These are phyloP conservation scores for Rubia peregrina DNA, from an alignment of 305 asterid genomes.

Conservation along the genomic window DNA sequence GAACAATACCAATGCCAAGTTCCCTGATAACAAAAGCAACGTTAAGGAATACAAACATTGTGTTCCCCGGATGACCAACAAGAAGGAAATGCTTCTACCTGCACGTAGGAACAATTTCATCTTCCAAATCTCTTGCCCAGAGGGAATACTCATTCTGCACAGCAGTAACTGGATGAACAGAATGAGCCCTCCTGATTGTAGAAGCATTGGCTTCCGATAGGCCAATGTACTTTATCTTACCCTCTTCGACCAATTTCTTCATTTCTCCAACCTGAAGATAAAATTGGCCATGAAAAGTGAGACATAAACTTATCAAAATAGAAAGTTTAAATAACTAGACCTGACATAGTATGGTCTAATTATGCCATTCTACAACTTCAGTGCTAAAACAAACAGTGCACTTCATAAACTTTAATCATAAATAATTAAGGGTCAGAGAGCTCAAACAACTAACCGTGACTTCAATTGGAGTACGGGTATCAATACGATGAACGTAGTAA, in stretches of 20 bases:
- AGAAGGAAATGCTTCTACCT: conserved; percentile 25
- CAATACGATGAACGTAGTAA: conserved; percentile 47
- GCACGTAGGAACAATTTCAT: conserved; percentile 65
- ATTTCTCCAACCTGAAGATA: conserved; percentile 56
- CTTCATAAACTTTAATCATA: not conserved
- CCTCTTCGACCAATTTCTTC: conserved; percentile 69
- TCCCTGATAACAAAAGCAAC: conserved; percentile 37
- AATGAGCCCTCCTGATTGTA: conserved; percentile 81
- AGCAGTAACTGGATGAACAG: conserved; percentile 74
- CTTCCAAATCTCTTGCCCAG: conserved; percentile 75
- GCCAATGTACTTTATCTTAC: conserved; percentile 66
- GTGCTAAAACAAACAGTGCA: not conserved
- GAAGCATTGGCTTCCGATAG: conserved; percentile 69
- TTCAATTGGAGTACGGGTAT: conserved; percentile 49
- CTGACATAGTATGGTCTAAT: not conserved
- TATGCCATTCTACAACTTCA: not conserved
- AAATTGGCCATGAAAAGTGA: not conserved
- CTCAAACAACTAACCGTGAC: conserved; percentile 42
- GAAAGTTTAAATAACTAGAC: not conserved
- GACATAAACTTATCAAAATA: not conserved
- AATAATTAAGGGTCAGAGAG: not conserved
- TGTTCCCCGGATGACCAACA: not conserved
- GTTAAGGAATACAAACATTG: not conserved
- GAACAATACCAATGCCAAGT: conserved; percentile 78
- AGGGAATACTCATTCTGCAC: conserved; percentile 74